Evolutionary conservation across 495 filamentous ascomycete genomes (phyloP).

Genomic region (Bacidia gigantensis): DNA sequence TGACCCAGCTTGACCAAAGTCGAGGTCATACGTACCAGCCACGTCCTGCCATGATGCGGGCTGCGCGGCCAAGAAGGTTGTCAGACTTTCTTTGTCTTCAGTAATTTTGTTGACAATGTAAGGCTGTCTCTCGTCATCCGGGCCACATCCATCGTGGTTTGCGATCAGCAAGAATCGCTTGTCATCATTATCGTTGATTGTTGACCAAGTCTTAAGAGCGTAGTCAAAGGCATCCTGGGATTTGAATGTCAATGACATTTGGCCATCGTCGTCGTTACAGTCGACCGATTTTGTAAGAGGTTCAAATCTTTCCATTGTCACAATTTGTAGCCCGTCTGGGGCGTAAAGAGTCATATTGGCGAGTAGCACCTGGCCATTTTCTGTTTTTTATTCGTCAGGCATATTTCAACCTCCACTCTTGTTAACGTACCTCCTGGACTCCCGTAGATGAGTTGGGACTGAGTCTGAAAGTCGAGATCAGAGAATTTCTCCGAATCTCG

Average conservation of each 20-base stretch:
- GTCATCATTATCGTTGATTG: constrained; percentile 21
- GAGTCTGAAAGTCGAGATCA: constrained; percentile 16
- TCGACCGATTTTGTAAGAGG: constrained; percentile 23
- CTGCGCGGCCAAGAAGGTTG: constrained; percentile 17
- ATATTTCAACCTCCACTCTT: too few species aligned
- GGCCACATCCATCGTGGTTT: constrained; percentile 26
- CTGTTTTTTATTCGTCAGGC: too few species aligned
- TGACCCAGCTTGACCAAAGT: constrained; percentile 21
- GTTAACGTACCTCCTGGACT: constrained; percentile 13
- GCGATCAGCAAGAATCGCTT: constrained; percentile 24
- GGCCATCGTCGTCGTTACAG: constrained; percentile 23
- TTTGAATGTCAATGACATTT: constrained; percentile 22
- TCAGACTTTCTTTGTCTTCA: constrained; percentile 17
- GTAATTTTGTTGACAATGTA: constrained; percentile 20
- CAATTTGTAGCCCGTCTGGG: constrained; percentile 20
- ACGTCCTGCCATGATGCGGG: constrained; percentile 21
- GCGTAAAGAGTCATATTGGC: constrained; percentile 28
- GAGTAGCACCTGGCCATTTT: constrained; percentile 19
- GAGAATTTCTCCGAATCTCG: constrained; percentile 19
- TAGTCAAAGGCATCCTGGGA: constrained; percentile 21
- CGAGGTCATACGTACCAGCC: constrained; percentile 22
- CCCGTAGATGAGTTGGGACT: constrained; percentile 24
- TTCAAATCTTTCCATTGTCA: constrained; percentile 27
- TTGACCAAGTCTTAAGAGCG: constrained; percentile 21
- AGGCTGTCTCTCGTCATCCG: constrained; percentile 21